Percentiles rank a stretch among this genome's conserved stretches.
Evolutionary conservation across 2,329 filamentous ascomycete species (phyloP).

Genomic region (Calonectria henricotiae): DNA sequence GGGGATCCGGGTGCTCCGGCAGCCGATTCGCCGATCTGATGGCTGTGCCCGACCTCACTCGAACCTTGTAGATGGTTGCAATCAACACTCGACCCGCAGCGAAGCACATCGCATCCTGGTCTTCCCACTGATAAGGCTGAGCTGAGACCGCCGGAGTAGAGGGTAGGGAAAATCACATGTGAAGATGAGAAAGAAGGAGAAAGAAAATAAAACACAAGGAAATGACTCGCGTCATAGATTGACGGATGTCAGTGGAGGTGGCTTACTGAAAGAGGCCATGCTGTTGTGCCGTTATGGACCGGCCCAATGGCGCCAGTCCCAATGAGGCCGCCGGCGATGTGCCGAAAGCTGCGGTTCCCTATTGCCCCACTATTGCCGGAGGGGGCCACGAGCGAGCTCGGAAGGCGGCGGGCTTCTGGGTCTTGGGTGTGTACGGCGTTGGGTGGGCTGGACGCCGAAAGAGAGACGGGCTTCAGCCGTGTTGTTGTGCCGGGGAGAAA

Average conservation of each 20-base stretch:
- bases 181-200: not conserved
- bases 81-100: constrained; percentile 9
- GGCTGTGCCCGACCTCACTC: constrained; percentile 21
- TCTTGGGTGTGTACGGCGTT: constrained; percentile 12
- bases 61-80: constrained; percentile 24
- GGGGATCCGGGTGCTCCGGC: constrained; percentile 7
- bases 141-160: constrained; percentile 7
- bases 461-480: constrained; percentile 8
- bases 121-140: constrained; percentile 24
- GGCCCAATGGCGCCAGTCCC: constrained; percentile 46
- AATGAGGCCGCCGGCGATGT: constrained; percentile 41
- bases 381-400: constrained; percentile 20
- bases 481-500: constrained; percentile 7
- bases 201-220: constrained; percentile 9
- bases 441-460: constrained; percentile 1
- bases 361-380: constrained; percentile 34
- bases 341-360: constrained; percentile 41
- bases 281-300: constrained; percentile 37
- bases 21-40: constrained; percentile 1
- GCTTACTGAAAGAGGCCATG: constrained; percentile 56
- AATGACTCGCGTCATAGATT: constrained; percentile 44
- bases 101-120: constrained; percentile 21
- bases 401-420: constrained; percentile 6
- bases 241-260: constrained; percentile 40
- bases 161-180: not conserved